Evolutionary conservation across 2,329 filamentous ascomycete species (phyloP), one percentile per base, ranked within the genome.

Genomic region (Nemania sp.): DNA sequence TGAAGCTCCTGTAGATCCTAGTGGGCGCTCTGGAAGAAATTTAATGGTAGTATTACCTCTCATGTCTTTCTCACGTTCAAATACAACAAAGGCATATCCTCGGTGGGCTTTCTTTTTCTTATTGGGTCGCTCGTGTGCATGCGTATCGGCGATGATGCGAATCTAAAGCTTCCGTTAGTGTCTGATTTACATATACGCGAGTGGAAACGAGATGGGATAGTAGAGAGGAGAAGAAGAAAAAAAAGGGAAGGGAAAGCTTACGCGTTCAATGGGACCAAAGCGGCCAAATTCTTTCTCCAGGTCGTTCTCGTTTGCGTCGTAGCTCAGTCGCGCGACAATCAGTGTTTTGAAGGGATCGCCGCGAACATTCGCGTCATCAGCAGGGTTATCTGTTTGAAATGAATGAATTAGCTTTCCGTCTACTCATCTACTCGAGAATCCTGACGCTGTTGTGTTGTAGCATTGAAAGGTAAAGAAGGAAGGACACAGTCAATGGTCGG

Each of bases 1-100:
- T 61, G 45, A 51, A 57, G 47, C 60, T 55, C 60, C 61, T 61
- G 61, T 53, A 56, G 59, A 54, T 64, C 57, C 59, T 55, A 44
- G 40, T 52, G 58, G 63, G 62, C 57, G 63, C 68, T 65, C 68
- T 69, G 65, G 65, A 65, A 65, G 63, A 68, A 71, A 73, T 49
- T 69, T 65, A 72, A 70, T 75, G 72, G 71, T 69, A 71, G 73
- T 74, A 77, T 84, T 95, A 97, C 92, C 91, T 91, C 95, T 95
- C 92, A 97, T 97, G 72, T 97, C 94, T 75, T 93, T 92, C 76
- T 97, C 94, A 72, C 90, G 88, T 75, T 97, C 93, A 70, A 93
- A 99, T 49, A 97, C 90, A 64, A 99, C 88, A 70, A 99, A 99
- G 57, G 91, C 94, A 73, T 99, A 99, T 58, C 94, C 94, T 67